Conservation (phyloP, 1,284 basidiomycete genomes). For the Cronartium ribicola region DNA sequence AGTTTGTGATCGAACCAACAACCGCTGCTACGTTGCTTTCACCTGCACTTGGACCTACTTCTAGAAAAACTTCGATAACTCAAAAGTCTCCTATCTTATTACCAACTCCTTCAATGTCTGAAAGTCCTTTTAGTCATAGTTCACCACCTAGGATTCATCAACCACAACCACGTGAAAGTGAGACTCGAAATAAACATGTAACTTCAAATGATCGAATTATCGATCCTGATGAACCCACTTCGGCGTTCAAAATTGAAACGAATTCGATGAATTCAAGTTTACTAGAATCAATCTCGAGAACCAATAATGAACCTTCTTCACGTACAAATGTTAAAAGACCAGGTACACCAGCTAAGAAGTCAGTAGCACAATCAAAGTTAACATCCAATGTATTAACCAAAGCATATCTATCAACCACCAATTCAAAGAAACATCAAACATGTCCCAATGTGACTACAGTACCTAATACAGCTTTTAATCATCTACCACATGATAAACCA, state of each 20-base stretch:
- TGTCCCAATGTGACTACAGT: constrained; percentile 33
- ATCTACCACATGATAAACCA: constrained; percentile 4
- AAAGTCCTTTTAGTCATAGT: constrained; percentile 8
- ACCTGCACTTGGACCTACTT: background rate
- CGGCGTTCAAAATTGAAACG: background rate
- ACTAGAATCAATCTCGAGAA: no score
- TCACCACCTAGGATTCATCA: constrained; percentile 4
- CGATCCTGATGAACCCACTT: background rate
- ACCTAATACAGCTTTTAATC: constrained; percentile 3
- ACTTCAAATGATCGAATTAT: constrained; percentile 9
- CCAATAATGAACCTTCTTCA: background rate
- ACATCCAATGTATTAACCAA: constrained; percentile 21
- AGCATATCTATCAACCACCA: constrained; percentile 29
- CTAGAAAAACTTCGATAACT: constrained; percentile 9
- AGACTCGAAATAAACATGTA: background rate
- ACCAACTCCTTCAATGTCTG: constrained; percentile 5
- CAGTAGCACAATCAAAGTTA: constrained; percentile 19
- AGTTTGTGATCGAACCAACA: background rate
- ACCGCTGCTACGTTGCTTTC: background rate
- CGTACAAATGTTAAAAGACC: background rate
- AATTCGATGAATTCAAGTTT: background rate
- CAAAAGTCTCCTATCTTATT: constrained; percentile 7
- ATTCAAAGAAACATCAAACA: background rate
- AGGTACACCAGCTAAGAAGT: constrained; percentile 8
- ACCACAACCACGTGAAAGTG: background rate